Base-by-base conservation (phyloP, 108 stramenopile genomes). In the Skeletonema menzelii region DNA sequence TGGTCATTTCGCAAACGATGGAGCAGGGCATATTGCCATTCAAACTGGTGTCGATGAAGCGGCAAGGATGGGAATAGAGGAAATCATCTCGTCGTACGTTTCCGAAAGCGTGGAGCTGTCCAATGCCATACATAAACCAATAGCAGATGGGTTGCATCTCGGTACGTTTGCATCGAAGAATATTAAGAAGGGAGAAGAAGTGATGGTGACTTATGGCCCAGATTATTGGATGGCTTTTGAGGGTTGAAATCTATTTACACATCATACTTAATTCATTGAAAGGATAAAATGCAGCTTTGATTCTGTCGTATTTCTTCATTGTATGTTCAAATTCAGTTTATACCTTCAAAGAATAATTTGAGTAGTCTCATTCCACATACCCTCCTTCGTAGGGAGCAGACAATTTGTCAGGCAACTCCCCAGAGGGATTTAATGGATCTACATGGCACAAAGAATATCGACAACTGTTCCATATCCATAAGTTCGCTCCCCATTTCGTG, bases 401-500 rank as follows among this genome's bases (percentile, higher is more conserved):
- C 75, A 80, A 64, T 27, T 63, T 42, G 19, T 72, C 69, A n/a
- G 62, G 69, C 19, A 82, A 72, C 31, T 82, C 81, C 34, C 63
- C 53, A n/a, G 65, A 38, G 0, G 81, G 81, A 55, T 77, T 24
- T 11, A 82, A 42, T 13, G 76, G 72, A 62, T 82, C 81, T 1
- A 32, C 65, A n/a, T 31, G 13, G 14, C 81, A 82, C 24, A 49
- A 63, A 11, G 72, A 67, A 65, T 73, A 82, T 11, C 81, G 37
- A 58, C 81, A 82, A 35, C 82, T 86, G 64, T 91, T 91, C 90
- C 90, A 91, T 11, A 91, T 76, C 88, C 88, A 91, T 14, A 90
- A 59, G 19, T 91, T 90, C 10, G 90, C 89, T 28, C 84, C 84
- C 88, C 88, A 91, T 73, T 91, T 91, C 24, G 72, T 82, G 13